Base-by-base conservation (phyloP, 305 asterid species). In the Rubia occidens region DNA sequence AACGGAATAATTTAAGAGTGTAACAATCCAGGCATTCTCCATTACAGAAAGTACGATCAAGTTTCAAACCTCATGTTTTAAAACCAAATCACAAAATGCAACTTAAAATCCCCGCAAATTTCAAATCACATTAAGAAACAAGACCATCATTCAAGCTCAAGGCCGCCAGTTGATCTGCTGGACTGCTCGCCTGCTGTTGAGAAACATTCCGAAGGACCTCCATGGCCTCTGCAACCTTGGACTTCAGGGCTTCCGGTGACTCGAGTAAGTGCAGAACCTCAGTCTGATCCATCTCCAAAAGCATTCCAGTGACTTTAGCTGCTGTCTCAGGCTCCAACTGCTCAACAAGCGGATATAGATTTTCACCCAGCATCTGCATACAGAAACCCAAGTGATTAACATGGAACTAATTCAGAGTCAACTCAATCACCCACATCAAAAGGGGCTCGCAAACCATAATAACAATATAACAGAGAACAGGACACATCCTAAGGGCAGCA, bases 291-390 rank as follows among this genome's bases (percentile, higher is more conserved):
- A 92, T 92, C 73, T 92, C 97, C 72, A 92, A 79, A 43, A 89
- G 95, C 98, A 92, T 93, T 65, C 98, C 97, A 0, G 97, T 93
- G 20, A 90, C 96, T 79, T 93, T 93, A 56, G 95, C 96, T 18
- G 98, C 97, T 11, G 85, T 79, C 66, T 88, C 96, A 0, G 89
- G 90, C 84, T 90, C 97, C 83, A 93, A 64, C 78, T 93, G 97
- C 70, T 93, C 96, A 8, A 93, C 96, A 10, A 87, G 96, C 5
- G 97, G 98, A 78, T 93, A 93, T 21, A 93, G 75, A 72, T 83
- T 87, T 70, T 93, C 97, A 15, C 97, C 98, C 90, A 93, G 68
- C 95, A 93, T 93, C 98, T 92, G 82, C 74, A 68, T 3, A 21
- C 29, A 40, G 53, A 7, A 51, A 69, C 44, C 1, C 18, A 13